Conservation (phyloP, 169 alveolate species). For the Cryptosporidium canis region DNA sequence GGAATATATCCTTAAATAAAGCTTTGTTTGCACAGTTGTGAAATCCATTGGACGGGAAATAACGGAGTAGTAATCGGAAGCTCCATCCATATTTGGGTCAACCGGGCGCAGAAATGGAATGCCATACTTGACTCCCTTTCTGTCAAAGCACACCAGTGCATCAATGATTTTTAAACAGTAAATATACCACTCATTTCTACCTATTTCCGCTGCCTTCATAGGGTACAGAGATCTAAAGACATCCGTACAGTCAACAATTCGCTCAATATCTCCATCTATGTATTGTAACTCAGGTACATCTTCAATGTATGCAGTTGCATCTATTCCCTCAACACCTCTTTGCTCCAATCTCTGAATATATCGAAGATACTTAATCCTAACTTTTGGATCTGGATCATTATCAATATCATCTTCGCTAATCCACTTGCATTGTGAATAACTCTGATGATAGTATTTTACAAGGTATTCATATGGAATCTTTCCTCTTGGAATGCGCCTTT, state of each 20-base stretch:
- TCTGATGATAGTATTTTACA: constrained; percentile 65
- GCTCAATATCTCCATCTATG: constrained; percentile 73
- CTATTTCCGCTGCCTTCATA: constrained; percentile 73
- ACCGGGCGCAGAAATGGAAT: constrained; percentile 73
- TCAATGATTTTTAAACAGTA: constrained; percentile 72
- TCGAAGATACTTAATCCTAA: constrained; percentile 51
- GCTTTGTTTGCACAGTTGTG: constrained; percentile 72
- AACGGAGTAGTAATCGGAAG: constrained; percentile 71
- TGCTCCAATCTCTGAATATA: constrained; percentile 61
- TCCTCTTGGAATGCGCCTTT: constrained; percentile 64
- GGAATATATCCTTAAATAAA: constrained; percentile 61
- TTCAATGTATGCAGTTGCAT: constrained; percentile 65
- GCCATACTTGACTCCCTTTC: constrained; percentile 72
- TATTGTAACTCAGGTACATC: constrained; percentile 70
- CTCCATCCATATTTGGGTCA: constrained; percentile 73
- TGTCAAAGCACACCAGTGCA: constrained; percentile 73
- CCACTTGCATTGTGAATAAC: constrained; percentile 70
- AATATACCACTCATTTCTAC: constrained; percentile 73
- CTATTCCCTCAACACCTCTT: constrained; percentile 44
- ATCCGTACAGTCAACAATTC: constrained; percentile 73
- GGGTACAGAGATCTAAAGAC: constrained; percentile 73
- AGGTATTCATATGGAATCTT: constrained; percentile 67
- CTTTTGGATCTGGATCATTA: constrained; percentile 68
- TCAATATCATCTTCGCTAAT: constrained; percentile 69
- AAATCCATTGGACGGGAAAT: constrained; percentile 73